phyloP scores from a whole-genome alignment of 306 rosid genomes.

The Malus sieversii region DNA sequence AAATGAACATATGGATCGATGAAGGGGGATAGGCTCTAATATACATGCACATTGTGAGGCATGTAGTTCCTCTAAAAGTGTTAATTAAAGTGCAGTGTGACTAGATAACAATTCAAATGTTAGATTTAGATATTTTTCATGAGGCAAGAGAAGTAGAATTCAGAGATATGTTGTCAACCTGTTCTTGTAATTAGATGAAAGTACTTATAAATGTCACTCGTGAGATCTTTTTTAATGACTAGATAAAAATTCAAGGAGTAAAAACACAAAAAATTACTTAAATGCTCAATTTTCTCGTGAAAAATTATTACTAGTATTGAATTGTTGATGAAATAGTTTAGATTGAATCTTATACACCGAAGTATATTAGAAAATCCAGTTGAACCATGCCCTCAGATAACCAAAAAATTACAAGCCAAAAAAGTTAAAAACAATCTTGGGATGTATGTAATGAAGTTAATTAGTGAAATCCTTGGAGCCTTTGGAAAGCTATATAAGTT shows the following conservation, averaged over 20 bases:
- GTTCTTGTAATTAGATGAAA: background rate
- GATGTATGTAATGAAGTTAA: too few species aligned
- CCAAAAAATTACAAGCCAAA: background rate
- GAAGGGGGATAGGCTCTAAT: too few species aligned
- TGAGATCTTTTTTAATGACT: background rate
- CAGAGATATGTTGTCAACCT: background rate
- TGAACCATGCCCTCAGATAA: too few species aligned
- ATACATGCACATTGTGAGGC: too few species aligned
- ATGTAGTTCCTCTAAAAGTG: too few species aligned
- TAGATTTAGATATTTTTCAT: background rate
- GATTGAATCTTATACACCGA: background rate
- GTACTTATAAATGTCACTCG: background rate
- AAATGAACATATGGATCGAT: too few species aligned
- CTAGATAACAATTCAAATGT: too few species aligned
- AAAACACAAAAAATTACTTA: background rate
- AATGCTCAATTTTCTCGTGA: background rate
- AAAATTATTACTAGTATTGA: background rate
- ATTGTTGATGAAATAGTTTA: background rate
- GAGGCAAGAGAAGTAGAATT: background rate
- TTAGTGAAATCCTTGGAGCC: background rate
- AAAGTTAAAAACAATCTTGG: background rate
- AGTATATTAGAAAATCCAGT: too few species aligned
- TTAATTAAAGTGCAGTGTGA: too few species aligned
- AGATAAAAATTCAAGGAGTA: background rate
- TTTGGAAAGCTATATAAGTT: background rate